Evolutionary conservation across 2,329 filamentous ascomycete genomes (phyloP), one percentile per base, ranked within the genome.

Genomic region (Fusarium pilosicola): DNA sequence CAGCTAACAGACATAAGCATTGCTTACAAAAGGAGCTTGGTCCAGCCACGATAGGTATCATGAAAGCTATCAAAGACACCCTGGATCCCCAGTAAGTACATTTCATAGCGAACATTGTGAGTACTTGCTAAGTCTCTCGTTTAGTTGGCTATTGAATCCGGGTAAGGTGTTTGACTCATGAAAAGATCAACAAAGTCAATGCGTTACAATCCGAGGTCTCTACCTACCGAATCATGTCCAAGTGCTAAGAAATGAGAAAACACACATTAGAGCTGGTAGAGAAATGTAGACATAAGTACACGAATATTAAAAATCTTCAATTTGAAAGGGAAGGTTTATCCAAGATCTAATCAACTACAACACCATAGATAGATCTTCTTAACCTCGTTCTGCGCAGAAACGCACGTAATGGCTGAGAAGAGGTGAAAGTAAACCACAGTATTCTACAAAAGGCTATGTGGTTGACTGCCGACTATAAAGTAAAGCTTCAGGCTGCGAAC

Each of bases 351-450:
- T 36, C 2, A 9, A 36, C 34, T 18, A 36, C 17, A 36, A 17
- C 34, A 36, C 1, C 34, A 10, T 36, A 36, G 15, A 10, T 36
- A 36, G 15, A 10, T 18, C 4, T 36, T 5, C 17, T 36, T 18
- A 0, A 0, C 17, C 8, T 36, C 9, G 34, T 36, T 0, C 34
- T 36, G 9, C 0, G 34, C 34, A 36, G 1, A 10, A 36, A 36
- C 14, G 14, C 14, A 15, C 0, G 14, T 8, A 15, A 34, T 34
- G 32, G 14, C 32, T 34, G 6, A 34, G 32, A 34, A 34, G 14
- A 34, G 1, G 32, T 15, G 15, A 15, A 15, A 34, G 2, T 34
- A 1, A 34, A 34, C 32, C 7, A 34, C 6, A 34, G 32, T 7
- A 34, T 15, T 7, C 32, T 34, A 15, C 14, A 34, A 1, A 8